Percentiles rank a stretch among this genome's conserved stretches.
These are phyloP conservation scores for Plasmodium gonderi DNA, from an alignment of 169 alveolate genomes.

Conservation along the genomic window DNA sequence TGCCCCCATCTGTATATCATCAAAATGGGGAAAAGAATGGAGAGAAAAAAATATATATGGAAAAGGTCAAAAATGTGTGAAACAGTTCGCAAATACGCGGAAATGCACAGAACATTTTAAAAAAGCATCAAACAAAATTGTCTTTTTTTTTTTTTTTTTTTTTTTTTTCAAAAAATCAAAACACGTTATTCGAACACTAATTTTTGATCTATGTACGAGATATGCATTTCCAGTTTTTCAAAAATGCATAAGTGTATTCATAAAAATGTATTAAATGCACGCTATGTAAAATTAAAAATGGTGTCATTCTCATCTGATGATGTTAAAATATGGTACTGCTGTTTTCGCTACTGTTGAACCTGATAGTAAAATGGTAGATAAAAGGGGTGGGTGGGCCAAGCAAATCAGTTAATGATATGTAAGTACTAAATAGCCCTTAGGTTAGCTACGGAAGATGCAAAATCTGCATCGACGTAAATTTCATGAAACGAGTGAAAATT, in stretches of 20 bases:
- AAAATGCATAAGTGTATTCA: too few relatives aligned
- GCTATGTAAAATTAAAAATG: neutral
- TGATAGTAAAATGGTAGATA: too few relatives aligned
- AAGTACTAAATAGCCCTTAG: neutral
- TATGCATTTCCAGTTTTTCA: too few relatives aligned
- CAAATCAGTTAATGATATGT: too few relatives aligned
- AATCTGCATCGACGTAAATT: neutral
- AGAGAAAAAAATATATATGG: too few relatives aligned
- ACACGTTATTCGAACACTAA: too few relatives aligned
- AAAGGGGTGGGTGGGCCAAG: too few relatives aligned
- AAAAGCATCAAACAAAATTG: neutral
- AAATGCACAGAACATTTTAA: conserved; percentile 1
- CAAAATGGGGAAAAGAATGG: too few relatives aligned
- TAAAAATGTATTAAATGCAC: neutral
- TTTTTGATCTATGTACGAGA: too few relatives aligned
- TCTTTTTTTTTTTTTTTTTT: neutral
- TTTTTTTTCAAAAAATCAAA: neutral
- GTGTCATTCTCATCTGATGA: neutral
- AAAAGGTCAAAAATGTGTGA: too few relatives aligned
- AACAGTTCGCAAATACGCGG: neutral
- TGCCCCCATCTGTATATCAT: too few relatives aligned
- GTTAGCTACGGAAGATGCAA: neutral
- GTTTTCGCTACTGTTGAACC: too few relatives aligned
- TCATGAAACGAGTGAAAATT: neutral
- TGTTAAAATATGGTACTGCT: neutral